Evolutionary conservation across 1,284 basidiomycete genomes (phyloP).

Genomic region (Ustilago sp.): DNA sequence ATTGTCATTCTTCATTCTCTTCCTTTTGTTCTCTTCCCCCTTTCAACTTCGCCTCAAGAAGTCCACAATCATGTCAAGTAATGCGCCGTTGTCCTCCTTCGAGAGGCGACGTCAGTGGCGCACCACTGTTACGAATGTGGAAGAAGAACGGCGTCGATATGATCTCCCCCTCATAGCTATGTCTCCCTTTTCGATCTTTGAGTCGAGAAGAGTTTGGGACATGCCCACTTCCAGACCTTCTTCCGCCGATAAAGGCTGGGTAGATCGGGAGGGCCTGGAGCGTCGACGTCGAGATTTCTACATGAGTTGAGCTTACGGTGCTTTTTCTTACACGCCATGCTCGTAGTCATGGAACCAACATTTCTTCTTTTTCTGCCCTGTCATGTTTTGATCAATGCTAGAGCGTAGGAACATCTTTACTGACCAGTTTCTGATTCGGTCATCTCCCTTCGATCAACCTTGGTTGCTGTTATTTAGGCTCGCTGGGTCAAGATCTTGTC

Average conservation of each 20-base stretch:
- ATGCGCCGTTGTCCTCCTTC: slow-evolving; percentile 47
- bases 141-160: slow-evolving; percentile 72
- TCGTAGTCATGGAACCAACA: slow-evolving; percentile 67
- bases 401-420: slow-evolving; percentile 13
- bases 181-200: slow-evolving; percentile 69
- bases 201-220: slow-evolving; percentile 59
- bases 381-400: not conserved
- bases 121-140: slow-evolving; percentile 76
- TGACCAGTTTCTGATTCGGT: slow-evolving; percentile 13
- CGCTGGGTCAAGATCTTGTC: slow-evolving; percentile 97
- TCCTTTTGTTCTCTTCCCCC: slow-evolving; percentile 10
- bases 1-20: slow-evolving; percentile 2
- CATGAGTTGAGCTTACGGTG: slow-evolving; percentile 65
- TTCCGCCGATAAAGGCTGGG: slow-evolving; percentile 69
- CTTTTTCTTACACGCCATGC: slow-evolving; percentile 44
- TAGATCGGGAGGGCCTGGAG: slow-evolving; percentile 59
- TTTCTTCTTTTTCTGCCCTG: slow-evolving; percentile 10
- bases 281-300: slow-evolving; percentile 58
- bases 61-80: slow-evolving; percentile 69
- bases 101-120: slow-evolving; percentile 53
- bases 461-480: slow-evolving; percentile 74
- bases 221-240: slow-evolving; percentile 64
- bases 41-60: slow-evolving; percentile 24
- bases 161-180: slow-evolving; percentile 70
- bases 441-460: not conserved